A percentile compares a stretch with the other conserved stretches of the same genome.
These are phyloP conservation scores for Hortaea sp. DNA, from an alignment of 2,329 filamentous ascomycete species.

Conservation along the genomic window DNA sequence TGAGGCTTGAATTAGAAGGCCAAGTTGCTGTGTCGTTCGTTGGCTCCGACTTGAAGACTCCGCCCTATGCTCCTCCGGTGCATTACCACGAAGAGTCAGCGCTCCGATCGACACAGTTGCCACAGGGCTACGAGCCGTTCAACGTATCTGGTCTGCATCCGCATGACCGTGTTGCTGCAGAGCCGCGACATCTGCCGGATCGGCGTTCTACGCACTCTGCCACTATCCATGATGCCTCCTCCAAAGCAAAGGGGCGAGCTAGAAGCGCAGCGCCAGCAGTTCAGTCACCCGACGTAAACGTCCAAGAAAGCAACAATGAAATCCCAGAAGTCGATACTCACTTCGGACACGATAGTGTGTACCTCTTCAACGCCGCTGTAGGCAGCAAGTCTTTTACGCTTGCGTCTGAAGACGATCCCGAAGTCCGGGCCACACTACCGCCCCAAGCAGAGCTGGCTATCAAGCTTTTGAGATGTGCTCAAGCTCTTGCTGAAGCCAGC, in stretches of 20 bases:
- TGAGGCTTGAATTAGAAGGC: too few relatives aligned
- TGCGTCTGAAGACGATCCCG: background rate
- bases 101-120: constrained; percentile 2
- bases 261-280: background rate
- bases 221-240: background rate
- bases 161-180: too few relatives aligned
- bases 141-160: too few relatives aligned
- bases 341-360: constrained; percentile 2
- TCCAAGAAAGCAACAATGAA: background rate
- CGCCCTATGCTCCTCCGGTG: constrained; percentile 1
- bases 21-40: too few relatives aligned
- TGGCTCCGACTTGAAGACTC: background rate
- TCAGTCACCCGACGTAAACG: background rate
- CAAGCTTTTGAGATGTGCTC: background rate
- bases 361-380: constrained; percentile 2
- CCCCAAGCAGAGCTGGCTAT: background rate
- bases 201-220: too few relatives aligned
- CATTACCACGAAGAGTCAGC: constrained; percentile 5
- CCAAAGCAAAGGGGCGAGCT: too few relatives aligned
- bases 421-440: background rate
- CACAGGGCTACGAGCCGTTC: background rate
- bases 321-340: constrained; percentile 3
- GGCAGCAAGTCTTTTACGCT: constrained; percentile 1
- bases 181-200: background rate
- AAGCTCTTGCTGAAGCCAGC: background rate